phyloP scores from a whole-genome alignment of 1,284 basidiomycete genomes.

The Melampsora larici-populina region DNA sequence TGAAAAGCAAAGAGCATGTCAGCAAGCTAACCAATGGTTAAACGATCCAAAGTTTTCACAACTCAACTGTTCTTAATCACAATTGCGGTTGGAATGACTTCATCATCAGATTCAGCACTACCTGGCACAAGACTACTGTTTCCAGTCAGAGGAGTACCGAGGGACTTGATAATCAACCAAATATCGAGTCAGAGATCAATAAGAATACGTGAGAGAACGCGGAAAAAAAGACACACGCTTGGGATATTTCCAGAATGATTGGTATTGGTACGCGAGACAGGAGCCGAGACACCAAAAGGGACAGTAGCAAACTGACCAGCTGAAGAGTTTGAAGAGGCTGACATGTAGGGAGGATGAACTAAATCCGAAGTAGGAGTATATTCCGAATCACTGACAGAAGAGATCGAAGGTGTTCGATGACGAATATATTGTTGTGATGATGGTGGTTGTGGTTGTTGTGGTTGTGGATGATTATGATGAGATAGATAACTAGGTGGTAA shows the following conservation, averaged over 20 bases:
- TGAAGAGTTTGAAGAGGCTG: background rate
- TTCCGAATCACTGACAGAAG: conserved; percentile 13
- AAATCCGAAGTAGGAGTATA: background rate
- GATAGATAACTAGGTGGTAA: too few relatives aligned
- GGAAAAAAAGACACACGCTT: conserved; percentile 4
- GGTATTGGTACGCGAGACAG: conserved; percentile 17
- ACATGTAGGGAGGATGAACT: background rate
- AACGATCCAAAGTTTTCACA: too few relatives aligned
- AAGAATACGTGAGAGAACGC: background rate
- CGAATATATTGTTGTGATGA: too few relatives aligned
- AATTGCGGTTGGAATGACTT: conserved; percentile 97
- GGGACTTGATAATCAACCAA: background rate
- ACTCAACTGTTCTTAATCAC: conserved; percentile 80
- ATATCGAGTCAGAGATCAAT: background rate
- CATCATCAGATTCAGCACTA: conserved; percentile 65
- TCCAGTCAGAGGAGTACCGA: background rate
- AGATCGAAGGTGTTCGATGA: conserved; percentile 5
- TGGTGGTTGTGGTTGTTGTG: too few relatives aligned
- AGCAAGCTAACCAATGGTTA: conserved; percentile 95
- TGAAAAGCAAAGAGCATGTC: conserved; percentile 58
- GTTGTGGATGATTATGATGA: too few relatives aligned
- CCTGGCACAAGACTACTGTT: conserved; percentile 3
- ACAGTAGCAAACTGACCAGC: conserved; percentile 2
- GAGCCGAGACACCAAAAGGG: background rate
- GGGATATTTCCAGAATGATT: conserved; percentile 11